Evolutionary conservation across 768 basidiomycete genomes (phyloP), one percentile per base, ranked within the genome.

Genomic region (Collybia mongolica): DNA sequence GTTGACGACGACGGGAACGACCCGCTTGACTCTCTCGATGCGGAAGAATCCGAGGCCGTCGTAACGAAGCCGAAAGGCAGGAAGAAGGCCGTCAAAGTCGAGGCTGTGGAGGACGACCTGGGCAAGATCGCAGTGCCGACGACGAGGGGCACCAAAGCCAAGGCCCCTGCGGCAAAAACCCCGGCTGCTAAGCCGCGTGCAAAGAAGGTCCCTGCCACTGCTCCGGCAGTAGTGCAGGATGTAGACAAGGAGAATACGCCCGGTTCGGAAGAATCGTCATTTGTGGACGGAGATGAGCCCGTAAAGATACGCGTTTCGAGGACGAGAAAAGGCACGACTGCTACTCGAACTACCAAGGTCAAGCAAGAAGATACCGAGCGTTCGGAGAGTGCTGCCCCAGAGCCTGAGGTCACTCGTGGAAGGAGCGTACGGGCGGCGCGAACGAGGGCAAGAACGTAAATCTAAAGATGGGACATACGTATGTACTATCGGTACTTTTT

Each of bases 221-320:
- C 66, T 15, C 68, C 72, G 26, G 63, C 68, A 20, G 66, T 65
- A 2, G 56, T 54, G 29, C 58, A 63, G 29, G 56, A 60, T 6
- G 63, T 62, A 5, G 68, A 76, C 46, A 76, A 78, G 52, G 74
- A 76, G 59, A 76, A 76, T 46, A 59, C 71, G 1, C 65, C 69
- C 1, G 65, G 64, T 5, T 53, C 61, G 3, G 59, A 55, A 12
- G 60, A 54, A 15, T 49, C 61, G 9, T 45, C 49, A 24, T 46
- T 41, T 14, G 64, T 45, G 14, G 65, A 63, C 12, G 60, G 54
- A 11, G 67, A 66, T 8, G 64, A 68, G 8, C 55, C 62, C 23
- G 62, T 60, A 15, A 75, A 72, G 54, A 61, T 71, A 18, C 74
- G 72, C 51, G 61, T 72, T n/a, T 65, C 68, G 39, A 65, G 70